Evolutionary conservation across 768 basidiomycete genomes (phyloP).

Genomic region (Suillus weaverae): DNA sequence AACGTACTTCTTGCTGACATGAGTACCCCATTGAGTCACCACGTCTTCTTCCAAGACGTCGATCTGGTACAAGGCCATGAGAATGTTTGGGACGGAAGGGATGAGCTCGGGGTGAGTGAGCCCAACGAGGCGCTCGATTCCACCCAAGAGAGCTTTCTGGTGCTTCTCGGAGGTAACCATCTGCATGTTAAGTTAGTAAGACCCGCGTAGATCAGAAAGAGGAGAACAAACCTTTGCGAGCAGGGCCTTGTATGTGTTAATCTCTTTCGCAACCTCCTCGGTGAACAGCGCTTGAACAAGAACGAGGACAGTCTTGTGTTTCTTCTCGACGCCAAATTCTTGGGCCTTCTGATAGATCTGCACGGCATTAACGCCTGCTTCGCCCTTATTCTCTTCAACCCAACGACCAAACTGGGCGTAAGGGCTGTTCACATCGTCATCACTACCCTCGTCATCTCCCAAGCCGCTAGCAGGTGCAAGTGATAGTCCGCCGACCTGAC

Average conservation of each 20-base stretch:
- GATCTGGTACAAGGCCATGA: conserved; percentile 92
- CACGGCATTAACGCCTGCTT: conserved; percentile 39
- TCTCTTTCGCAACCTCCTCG: conserved; percentile 63
- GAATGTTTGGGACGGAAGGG: conserved; percentile 77
- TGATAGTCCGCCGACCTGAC: conserved; percentile 51
- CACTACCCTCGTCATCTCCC: conserved; percentile 85
- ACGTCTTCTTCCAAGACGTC: conserved; percentile 94
- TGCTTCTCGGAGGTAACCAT: conserved; percentile 92
- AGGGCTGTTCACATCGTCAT: conserved; percentile 84
- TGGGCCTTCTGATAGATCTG: conserved; percentile 87
- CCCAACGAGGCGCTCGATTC: conserved; percentile 85
- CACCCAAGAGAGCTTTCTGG: conserved; percentile 92
- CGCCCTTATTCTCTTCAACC: conserved; percentile 70
- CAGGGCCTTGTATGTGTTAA: conserved; percentile 63
- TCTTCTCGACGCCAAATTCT: conserved; percentile 90
- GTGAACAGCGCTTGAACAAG: conserved; percentile 86
- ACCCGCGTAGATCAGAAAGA: not conserved
- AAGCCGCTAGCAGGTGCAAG: conserved; percentile 36
- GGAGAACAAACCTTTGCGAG: conserved; percentile 65
- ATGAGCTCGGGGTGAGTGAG: conserved; percentile 71
- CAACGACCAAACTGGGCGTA: conserved; percentile 82
- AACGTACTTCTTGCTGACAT: conserved; percentile 95
- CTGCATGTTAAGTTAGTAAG: conserved; percentile 38
- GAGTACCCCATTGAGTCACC: conserved; percentile 90
- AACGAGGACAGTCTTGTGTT: conserved; percentile 86